phyloP scores from a whole-genome alignment of 208 protist genomes.

The Crithidia fasciculata region DNA sequence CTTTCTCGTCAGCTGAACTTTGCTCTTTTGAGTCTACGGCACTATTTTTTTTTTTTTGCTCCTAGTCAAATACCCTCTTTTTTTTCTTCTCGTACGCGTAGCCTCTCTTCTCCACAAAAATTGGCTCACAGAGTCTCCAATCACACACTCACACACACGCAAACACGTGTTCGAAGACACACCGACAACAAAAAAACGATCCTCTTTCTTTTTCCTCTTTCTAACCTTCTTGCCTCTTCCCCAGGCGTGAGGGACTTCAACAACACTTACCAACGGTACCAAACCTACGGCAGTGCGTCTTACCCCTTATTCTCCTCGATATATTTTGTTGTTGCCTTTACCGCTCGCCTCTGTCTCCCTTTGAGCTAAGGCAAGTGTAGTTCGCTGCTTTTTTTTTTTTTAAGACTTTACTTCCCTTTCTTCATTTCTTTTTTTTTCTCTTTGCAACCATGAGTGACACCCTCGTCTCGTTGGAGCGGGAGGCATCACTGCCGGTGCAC shows the following conservation, averaged over 20 bases:
- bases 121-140: neutral
- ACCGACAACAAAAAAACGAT: too few relatives aligned
- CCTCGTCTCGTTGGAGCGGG: neutral
- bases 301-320: too few relatives aligned
- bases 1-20: neutral
- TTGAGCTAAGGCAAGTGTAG: too few relatives aligned
- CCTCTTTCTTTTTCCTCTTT: too few relatives aligned
- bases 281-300: too few relatives aligned
- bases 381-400: too few relatives aligned
- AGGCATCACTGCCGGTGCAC: neutral
- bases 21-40: constrained; percentile 35
- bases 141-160: neutral
- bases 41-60: neutral
- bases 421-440: neutral
- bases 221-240: too few relatives aligned
- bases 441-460: neutral
- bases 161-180: neutral
- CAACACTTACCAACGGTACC: too few relatives aligned
- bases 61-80: neutral
- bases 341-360: too few relatives aligned
- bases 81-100: neutral
- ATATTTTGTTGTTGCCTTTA: too few relatives aligned
- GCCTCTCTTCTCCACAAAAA: too few relatives aligned
- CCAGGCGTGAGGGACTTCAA: too few relatives aligned
- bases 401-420: neutral